Evolutionary conservation across 129 eudicot genomes (phyloP).

Genomic region (Kitagawia praeruptora): DNA sequence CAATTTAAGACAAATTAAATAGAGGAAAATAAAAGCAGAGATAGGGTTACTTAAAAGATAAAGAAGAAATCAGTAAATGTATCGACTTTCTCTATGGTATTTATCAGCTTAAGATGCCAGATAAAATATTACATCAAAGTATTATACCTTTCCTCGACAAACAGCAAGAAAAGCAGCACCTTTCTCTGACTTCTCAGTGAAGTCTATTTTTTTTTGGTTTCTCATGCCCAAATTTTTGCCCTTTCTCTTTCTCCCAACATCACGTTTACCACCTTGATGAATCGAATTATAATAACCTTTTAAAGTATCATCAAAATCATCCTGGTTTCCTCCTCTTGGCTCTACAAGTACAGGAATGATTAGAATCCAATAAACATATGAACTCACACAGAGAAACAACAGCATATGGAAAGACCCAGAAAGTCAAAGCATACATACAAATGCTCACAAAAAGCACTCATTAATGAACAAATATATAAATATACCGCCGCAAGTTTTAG

Average conservation of each 20-base stretch:
- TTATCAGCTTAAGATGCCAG: not conserved
- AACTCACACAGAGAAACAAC: not conserved
- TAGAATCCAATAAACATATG: conserved; percentile 1
- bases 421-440: not conserved
- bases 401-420: not conserved
- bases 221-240: conserved; percentile 45
- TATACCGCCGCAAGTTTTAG: not conserved
- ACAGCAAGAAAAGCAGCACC: conserved; percentile 97
- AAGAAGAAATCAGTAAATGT: not conserved
- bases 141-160: conserved; percentile 86
- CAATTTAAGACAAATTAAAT: not conserved
- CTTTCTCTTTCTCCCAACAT: conserved; percentile 48
- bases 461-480: not conserved
- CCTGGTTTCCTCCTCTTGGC: conserved; percentile 86
- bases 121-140: conserved; percentile 6
- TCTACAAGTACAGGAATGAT: conserved; percentile 37
- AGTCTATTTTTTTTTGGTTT: conserved; percentile 17
- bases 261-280: conserved; percentile 30
- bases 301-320: conserved; percentile 60
- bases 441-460: not conserved
- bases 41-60: not conserved
- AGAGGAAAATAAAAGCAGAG: not conserved
- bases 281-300: conserved; percentile 65
- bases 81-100: not conserved
- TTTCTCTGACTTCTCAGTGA: conserved; percentile 22